These are phyloP conservation scores for Nemania serpens DNA, from an alignment of 2,329 filamentous ascomycete genomes.

Conservation along the genomic window DNA sequence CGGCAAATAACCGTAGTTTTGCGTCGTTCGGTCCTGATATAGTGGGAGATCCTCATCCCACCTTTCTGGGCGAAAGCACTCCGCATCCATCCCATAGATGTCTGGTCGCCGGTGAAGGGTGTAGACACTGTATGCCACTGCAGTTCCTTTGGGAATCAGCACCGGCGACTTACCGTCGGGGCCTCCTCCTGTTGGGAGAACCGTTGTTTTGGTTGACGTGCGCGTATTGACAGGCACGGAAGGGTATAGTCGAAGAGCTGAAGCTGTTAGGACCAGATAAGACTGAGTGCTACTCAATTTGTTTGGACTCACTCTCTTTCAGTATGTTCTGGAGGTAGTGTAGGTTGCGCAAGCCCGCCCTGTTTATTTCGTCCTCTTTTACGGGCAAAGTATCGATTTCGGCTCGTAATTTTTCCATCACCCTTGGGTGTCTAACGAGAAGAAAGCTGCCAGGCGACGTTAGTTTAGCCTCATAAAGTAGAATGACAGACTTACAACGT, in stretches of 20 bases:
- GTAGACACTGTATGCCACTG: slow-evolving; percentile 52
- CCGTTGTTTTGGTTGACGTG: slow-evolving; percentile 30
- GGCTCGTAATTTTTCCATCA: slow-evolving; percentile 31
- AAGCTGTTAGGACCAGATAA: not conserved
- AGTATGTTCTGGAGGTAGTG: slow-evolving; percentile 33
- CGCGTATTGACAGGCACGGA: slow-evolving; percentile 35
- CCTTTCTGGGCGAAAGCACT: slow-evolving; percentile 51
- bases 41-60: slow-evolving; percentile 42
- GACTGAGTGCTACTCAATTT: not conserved
- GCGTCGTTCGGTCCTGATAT: slow-evolving; percentile 29
- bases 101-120: slow-evolving; percentile 48
- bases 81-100: slow-evolving; percentile 48
- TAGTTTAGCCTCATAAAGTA: not conserved
- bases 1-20: slow-evolving; percentile 34
- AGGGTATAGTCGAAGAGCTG: slow-evolving; percentile 35
- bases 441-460: slow-evolving; percentile 26
- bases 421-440: slow-evolving; percentile 31
- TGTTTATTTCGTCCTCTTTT: slow-evolving; percentile 23
- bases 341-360: slow-evolving; percentile 28
- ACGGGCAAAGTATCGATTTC: slow-evolving; percentile 30
- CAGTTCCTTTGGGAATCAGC: slow-evolving; percentile 40
- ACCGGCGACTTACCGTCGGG: slow-evolving; percentile 33
- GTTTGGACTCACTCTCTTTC: slow-evolving; percentile 32
- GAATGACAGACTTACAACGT: slow-evolving; percentile 29
- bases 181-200: slow-evolving; percentile 35